These are phyloP conservation scores for Endoconidiophora laricicola DNA, from an alignment of 2,329 filamentous ascomycete species.

Conservation along the genomic window DNA sequence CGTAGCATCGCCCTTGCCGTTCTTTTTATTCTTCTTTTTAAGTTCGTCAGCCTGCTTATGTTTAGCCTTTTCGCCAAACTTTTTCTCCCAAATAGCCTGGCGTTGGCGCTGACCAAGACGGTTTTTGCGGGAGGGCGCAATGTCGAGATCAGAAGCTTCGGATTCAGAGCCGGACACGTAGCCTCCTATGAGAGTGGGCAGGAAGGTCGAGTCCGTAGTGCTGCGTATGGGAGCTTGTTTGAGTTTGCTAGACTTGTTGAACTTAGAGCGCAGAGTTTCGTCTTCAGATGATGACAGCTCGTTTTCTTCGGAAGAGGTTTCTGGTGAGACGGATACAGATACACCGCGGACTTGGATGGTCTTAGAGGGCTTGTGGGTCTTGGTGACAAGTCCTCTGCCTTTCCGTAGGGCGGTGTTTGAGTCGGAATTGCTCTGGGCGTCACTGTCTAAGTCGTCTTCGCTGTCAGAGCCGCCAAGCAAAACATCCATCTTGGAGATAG, in stretches of 20 bases:
- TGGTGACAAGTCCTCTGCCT: not conserved
- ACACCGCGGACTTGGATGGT: conserved; percentile 22
- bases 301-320: conserved; percentile 2
- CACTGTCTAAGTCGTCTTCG: conserved; percentile 24
- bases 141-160: conserved; percentile 46
- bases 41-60: conserved; percentile 30
- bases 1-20: conserved; percentile 24
- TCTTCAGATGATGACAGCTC: conserved; percentile 9
- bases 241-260: conserved; percentile 1
- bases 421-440: conserved; percentile 20
- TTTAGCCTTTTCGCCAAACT: conserved; percentile 55
- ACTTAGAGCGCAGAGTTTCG: conserved; percentile 12
- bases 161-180: conserved; percentile 65
- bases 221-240: conserved; percentile 12
- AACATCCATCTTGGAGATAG: conserved; percentile 28
- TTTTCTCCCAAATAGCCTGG: conserved; percentile 65
- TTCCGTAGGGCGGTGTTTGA: conserved; percentile 10
- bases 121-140: conserved; percentile 49
- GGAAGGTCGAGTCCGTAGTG: conserved; percentile 37
- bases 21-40: conserved; percentile 21
- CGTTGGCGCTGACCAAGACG: conserved; percentile 61
- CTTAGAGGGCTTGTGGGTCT: conserved; percentile 5
- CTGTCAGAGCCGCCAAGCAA: conserved; percentile 29
- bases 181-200: conserved; percentile 62
- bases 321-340: conserved; percentile 17